Evolutionary conservation across 257 asterid genomes (phyloP), one percentile per base, ranked within the genome.

Genomic region (Catharanthus roseus): DNA sequence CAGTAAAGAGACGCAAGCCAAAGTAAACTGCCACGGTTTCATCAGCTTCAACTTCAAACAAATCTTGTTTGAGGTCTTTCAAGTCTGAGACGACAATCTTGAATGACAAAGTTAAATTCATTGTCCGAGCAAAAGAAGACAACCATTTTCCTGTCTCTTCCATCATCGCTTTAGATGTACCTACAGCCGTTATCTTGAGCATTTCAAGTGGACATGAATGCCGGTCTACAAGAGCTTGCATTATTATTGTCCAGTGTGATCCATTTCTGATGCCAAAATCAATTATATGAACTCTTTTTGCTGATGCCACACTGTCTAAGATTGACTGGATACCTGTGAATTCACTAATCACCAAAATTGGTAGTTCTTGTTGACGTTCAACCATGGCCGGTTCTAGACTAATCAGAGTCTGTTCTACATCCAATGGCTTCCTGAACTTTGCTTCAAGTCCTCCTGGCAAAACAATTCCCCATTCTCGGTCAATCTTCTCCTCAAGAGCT

Each of bases 171-270:
- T 62, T 81, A 0, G 84, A 68, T 0, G 72, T 78, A 18, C 87
- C 88, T 0, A 87, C 68, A 24, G 88, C 85, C 10, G 86, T 89
- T 34, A 86, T 70, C 83, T 74, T 83, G 50, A 86, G 86, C 77
- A 70, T 84, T 23, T 85, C 83, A 6, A 82, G 9, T 13, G 77
- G 83, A 31, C n/a, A 38, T 41, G 70, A 83, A 18, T 29, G 11
- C 60, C 85, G 79, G 47, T 28, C 70, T 8, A 74, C 79, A n/a
- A 86, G 83, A 42, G 86, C 92, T 62, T 89, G 96, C 89, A 89
- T 89, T 72, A 89, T 55, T 31, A 84, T 65, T 33, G 75, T 77
- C 78, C 38, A 58, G 3, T 58, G 65, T 12, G 38, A 58, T 12
- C 65, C 65, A 58, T 58, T 58, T 33, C 53, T 47, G 53, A 53